phyloP scores from a whole-genome alignment of 805 yeast genomes.

The Nakazawaea ambrosiae region DNA sequence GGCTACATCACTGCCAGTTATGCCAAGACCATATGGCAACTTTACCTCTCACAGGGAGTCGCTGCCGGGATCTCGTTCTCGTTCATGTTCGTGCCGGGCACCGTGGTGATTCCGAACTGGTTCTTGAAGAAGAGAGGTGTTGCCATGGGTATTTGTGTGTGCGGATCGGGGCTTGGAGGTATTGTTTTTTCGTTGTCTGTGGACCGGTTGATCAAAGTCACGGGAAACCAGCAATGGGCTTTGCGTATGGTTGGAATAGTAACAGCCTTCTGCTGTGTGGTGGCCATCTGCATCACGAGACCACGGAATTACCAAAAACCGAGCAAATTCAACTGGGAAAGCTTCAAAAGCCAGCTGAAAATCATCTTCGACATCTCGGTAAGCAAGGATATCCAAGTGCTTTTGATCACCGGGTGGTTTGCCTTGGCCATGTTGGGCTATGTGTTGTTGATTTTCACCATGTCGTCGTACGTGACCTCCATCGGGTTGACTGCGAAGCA shows the following conservation, averaged over 20 bases:
- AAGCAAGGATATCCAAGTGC: constrained; percentile 14
- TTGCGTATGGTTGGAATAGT: constrained; percentile 30
- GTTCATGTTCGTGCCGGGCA: constrained; percentile 43
- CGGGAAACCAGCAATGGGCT: constrained; percentile 33
- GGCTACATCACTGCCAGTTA: constrained; percentile 48
- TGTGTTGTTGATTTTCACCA: constrained; percentile 35
- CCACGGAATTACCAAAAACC: background rate
- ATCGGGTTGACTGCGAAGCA: constrained; percentile 37
- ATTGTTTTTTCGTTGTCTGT: constrained; percentile 25
- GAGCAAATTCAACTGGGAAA: background rate
- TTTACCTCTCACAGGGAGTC: constrained; percentile 48
- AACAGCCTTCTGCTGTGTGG: constrained; percentile 10
- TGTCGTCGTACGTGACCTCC: constrained; percentile 38
- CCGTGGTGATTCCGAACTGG: constrained; percentile 45
- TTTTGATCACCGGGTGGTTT: constrained; percentile 19
- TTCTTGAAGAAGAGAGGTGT: constrained; percentile 38
- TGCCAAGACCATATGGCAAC: constrained; percentile 38
- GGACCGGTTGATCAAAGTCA: constrained; percentile 26
- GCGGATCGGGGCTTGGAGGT: constrained; percentile 39
- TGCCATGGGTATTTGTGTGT: constrained; percentile 30
- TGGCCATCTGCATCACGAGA: background rate
- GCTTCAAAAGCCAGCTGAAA: constrained; percentile 11
- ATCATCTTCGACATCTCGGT: constrained; percentile 14
- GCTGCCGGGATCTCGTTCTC: constrained; percentile 44
- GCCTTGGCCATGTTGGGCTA: constrained; percentile 33